Evolutionary conservation across 306 rosid genomes (phyloP), one percentile per base, ranked within the genome.

Genomic region (Ormosia semicastrata): DNA sequence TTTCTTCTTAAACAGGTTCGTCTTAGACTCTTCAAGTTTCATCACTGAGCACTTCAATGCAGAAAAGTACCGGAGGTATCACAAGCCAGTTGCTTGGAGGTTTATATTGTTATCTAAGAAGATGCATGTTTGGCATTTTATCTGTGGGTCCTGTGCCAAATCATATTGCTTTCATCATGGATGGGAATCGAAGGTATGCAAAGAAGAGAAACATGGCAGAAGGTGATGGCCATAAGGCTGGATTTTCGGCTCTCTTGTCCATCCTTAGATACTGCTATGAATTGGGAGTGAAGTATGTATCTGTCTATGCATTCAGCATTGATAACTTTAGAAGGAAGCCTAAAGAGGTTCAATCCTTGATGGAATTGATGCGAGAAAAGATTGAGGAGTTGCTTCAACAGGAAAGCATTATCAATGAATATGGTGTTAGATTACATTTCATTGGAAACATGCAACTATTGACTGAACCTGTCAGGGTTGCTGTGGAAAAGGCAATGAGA

Each of bases 131-230:
- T 76, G 65, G 58, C 24, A 69, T 89, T 47, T 60, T 95, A 11
- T 88, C 92, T 4, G 88, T 76, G 3, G 98, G 99, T 64, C 90
- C 93, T 7, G 76, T 91, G 80, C 98, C 97, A 39, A 65, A 81
- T 60, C 97, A 95, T 88, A 80, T 95, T 66, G 87, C 98, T 71
- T 93, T 95, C 89, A 90, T 95, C 81, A 92, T 95, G 94, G 98
- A 95, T 85, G 99, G 98, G 13, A 95, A 95, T 85, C 81, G 94
- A 73, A 90, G 99, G 87, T 90, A 69, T 71, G 95, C 95, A 9
- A 93, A 83, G 84, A 89, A 82, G 85, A 80, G 73, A 44, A 85
- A 81, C 85, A 24, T 86, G 77, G 82, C 17, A 4, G 88, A 78
- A 66, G 92, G 90, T 74, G 86, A 59, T 62, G 95, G 99, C 54